These are phyloP conservation scores for Paxillus rubicundulus DNA, from an alignment of 768 basidiomycete genomes.

Conservation along the genomic window DNA sequence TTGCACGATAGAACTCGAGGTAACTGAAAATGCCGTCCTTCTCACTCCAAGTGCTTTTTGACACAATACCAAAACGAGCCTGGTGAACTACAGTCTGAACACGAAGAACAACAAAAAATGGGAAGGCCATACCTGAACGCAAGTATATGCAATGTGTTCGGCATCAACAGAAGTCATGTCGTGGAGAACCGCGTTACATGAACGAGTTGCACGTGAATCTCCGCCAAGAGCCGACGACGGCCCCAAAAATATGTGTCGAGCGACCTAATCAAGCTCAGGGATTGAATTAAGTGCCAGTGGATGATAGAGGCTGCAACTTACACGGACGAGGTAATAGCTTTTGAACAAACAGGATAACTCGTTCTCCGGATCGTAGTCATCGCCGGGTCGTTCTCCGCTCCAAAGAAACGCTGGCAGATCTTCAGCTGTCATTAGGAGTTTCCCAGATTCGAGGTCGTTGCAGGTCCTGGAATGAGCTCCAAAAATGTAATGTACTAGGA, in stretches of 20 bases:
- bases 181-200: conserved; percentile 7
- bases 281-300: neutral
- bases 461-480: neutral
- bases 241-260: conserved; percentile 6
- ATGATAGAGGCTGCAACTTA: neutral
- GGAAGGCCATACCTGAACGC: conserved; percentile 7
- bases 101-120: neutral
- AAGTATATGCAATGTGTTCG: conserved; percentile 8
- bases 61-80: neutral
- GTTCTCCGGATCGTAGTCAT: neutral
- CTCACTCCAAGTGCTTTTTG: neutral
- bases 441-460: neutral
- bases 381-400: neutral
- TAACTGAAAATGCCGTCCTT: neutral
- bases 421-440: neutral
- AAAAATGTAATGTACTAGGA: neutral
- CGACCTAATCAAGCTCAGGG: neutral
- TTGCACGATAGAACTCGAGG: neutral
- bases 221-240: neutral
- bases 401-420: conserved; percentile 5
- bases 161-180: conserved; percentile 9
- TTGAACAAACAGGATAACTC: neutral
- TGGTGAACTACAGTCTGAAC: neutral
- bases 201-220: neutral
- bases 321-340: neutral